These are phyloP conservation scores for Tolypocladium cylindrosporum DNA, from an alignment of 2,329 filamentous ascomycete species.

Conservation along the genomic window DNA sequence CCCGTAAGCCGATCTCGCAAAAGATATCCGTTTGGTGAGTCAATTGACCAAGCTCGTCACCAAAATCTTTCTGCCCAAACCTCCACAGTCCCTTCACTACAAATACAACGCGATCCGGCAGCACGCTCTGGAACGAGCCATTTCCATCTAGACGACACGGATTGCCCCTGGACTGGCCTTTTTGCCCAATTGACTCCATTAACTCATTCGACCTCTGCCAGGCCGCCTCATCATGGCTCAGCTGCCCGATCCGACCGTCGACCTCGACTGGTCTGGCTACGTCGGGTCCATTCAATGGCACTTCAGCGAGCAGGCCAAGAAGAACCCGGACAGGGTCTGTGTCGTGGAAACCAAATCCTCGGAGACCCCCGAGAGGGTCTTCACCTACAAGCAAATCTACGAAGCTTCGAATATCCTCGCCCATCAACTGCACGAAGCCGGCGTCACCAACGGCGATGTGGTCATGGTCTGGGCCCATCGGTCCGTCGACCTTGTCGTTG, in stretches of 20 bases:
- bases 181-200: background rate
- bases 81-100: background rate
- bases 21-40: background rate
- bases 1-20: background rate
- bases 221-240: conserved; percentile 1
- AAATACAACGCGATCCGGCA: background rate
- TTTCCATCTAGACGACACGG: background rate
- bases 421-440: conserved; percentile 65
- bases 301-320: conserved; percentile 56
- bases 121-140: background rate
- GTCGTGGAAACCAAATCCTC: conserved; percentile 38
- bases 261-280: conserved; percentile 59
- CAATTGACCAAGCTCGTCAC: background rate
- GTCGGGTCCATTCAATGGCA: conserved; percentile 57
- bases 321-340: conserved; percentile 50
- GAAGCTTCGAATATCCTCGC: conserved; percentile 74
- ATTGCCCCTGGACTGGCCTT: no score
- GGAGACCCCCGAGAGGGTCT: conserved; percentile 48
- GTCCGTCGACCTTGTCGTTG: conserved; percentile 52
- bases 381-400: conserved; percentile 80
- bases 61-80: background rate
- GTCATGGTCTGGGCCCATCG: conserved; percentile 89
- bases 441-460: conserved; percentile 70
- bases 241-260: conserved; percentile 54
- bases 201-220: background rate